These are phyloP conservation scores for Magnolia officinalis DNA, from an alignment of 164 flowering plant species.

Conservation along the genomic window DNA sequence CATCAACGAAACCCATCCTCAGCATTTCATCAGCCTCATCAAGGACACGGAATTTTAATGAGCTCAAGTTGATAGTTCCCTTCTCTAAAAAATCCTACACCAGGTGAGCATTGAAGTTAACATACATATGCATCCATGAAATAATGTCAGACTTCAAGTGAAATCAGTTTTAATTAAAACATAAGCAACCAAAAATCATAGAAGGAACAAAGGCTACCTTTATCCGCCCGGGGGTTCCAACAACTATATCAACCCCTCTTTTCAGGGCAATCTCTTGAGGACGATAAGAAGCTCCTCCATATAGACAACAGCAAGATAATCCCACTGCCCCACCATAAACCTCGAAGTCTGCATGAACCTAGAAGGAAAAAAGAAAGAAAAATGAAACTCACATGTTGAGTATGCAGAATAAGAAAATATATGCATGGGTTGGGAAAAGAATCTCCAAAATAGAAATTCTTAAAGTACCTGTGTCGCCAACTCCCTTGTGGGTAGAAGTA, in stretches of 20 bases:
- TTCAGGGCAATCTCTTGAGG: conserved; percentile 58
- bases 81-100: conserved; percentile 84
- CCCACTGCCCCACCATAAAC: conserved; percentile 79
- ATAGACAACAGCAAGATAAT: conserved; percentile 61
- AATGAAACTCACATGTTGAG: neutral
- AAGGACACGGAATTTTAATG: conserved; percentile 79
- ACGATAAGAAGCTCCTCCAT: conserved; percentile 69
- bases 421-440: neutral
- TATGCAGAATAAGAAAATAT: neutral
- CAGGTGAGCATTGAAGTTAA: conserved; percentile 7
- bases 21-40: conserved; percentile 99
- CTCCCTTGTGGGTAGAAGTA: conserved; percentile 83
- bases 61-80: conserved; percentile 64
- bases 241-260: conserved; percentile 86
- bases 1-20: conserved; percentile 95
- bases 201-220: conserved; percentile 43
- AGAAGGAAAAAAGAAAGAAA: neutral
- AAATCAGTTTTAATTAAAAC: neutral
- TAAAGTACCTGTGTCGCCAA: conserved; percentile 71
- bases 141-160: neutral
- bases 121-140: neutral
- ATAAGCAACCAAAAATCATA: neutral
- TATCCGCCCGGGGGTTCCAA: conserved; percentile 94
- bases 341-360: conserved; percentile 82
- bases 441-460: neutral